Percentiles rank a stretch among this genome's conserved stretches.
Evolutionary conservation across 2,329 filamentous ascomycete genomes (phyloP).

Genomic region (Sporothrix brasiliensis): DNA sequence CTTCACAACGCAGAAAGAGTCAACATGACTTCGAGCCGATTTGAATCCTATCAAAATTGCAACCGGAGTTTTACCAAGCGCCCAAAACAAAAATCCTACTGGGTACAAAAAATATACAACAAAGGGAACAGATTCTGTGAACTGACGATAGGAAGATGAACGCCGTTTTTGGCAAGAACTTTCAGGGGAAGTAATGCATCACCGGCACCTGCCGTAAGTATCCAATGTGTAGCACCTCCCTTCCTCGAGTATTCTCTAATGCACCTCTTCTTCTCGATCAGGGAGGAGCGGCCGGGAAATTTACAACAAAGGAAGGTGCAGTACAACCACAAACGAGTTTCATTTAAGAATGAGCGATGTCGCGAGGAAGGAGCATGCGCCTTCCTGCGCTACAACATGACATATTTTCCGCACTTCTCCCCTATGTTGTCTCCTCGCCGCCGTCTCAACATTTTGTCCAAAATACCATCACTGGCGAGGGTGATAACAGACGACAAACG

Average conservation of each 20-base stretch:
- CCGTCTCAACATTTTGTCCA: neutral
- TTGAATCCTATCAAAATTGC: too few relatives aligned
- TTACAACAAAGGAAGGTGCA: conserved; percentile 31
- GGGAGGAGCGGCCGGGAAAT: conserved; percentile 20
- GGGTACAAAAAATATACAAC: neutral
- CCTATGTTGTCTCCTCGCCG: neutral
- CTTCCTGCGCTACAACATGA: neutral
- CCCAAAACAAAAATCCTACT: neutral
- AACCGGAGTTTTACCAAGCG: too few relatives aligned
- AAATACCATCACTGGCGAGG: neutral
- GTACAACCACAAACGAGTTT: neutral
- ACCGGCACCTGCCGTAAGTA: conserved; percentile 1
- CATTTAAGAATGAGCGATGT: conserved; percentile 26
- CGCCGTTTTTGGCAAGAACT: neutral
- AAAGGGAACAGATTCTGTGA: neutral
- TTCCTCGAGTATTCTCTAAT: conserved; percentile 10
- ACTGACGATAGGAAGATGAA: neutral
- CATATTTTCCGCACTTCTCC: neutral
- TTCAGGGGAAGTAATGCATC: neutral
- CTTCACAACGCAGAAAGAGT: too few relatives aligned
- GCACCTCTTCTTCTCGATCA: conserved; percentile 14
- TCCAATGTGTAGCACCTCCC: neutral
- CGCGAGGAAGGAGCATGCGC: neutral
- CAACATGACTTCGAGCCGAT: too few relatives aligned
- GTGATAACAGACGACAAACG: neutral